phyloP scores from a whole-genome alignment of 345 rosid species.

The Hibiscus tridactylites region DNA sequence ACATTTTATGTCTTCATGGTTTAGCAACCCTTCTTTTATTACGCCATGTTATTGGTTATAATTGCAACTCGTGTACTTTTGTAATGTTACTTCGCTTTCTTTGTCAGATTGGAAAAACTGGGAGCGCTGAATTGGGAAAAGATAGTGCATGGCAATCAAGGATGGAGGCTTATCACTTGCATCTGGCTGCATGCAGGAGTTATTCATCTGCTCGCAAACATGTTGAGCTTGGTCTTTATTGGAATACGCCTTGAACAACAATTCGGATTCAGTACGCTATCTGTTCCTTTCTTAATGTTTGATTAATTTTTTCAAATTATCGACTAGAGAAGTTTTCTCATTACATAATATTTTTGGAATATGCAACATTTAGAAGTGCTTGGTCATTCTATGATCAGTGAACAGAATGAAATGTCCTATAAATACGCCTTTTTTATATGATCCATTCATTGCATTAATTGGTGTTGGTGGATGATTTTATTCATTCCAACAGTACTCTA shows the following conservation, averaged over 20 bases:
- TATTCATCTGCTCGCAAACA: constrained; percentile 84
- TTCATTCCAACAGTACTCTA: no score
- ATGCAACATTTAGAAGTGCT: background rate
- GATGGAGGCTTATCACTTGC: constrained; percentile 81
- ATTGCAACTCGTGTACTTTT: background rate
- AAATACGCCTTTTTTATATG: background rate
- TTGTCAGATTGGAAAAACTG: constrained; percentile 69
- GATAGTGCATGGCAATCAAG: constrained; percentile 70
- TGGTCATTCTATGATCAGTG: no score
- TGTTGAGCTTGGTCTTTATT: constrained; percentile 76
- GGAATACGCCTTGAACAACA: constrained; percentile 95
- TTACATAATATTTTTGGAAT: background rate
- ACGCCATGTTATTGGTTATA: background rate
- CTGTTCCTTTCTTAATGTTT: background rate
- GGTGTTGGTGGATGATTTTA: background rate
- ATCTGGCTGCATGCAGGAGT: constrained; percentile 98
- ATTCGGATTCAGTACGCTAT: constrained; percentile 72
- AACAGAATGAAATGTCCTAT: background rate
- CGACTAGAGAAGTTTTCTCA: background rate
- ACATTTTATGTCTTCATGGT: no score
- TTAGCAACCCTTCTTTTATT: background rate
- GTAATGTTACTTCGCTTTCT: background rate
- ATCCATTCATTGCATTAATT: background rate
- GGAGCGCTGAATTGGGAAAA: constrained; percentile 70
- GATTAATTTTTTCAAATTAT: background rate